Base-by-base conservation (phyloP, 208 protist species). In the Crithidia bombi region DNA sequence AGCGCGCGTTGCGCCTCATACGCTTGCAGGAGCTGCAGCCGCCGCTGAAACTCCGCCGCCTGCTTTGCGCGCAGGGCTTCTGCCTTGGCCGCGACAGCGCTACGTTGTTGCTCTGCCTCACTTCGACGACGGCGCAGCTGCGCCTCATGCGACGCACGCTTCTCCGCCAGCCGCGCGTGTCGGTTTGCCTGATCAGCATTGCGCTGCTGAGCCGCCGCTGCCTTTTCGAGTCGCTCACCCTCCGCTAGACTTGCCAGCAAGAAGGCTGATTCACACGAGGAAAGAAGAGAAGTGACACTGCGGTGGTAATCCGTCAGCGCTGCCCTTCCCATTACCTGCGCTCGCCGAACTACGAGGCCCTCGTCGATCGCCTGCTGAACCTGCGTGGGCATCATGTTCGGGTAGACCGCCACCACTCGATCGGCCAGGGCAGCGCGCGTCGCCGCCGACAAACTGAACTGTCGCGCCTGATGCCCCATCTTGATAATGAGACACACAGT, bases 1-100 rank as follows among this genome's bases (percentile, higher is more conserved):
- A 70, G 58, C 7, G 41, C 23, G 30, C 79, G 78, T 62, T 81
- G 73, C 30, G 61, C 65, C 59, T 81, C 54, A 62, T 87, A 93
- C 19, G 61, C 64, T 14, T 68, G 67, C 14, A 93, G 74, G 2
- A 75, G 69, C 12, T 65, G 65, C 30, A 95, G 75, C 17, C 90
- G 85, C 33, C 79, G 68, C 59, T 93, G 87, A 51, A 90, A 85
- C 69, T 95, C 85, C 14, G 75, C 47, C 28, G 73, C 72, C 23
- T 56, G 73, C 50, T 76, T 75, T 25, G 65, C 64, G 32, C 78
- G 69, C 11, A 79, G 66, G 28, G 71, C 84, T 6, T 75, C 73
- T n/a, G 35, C 69, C 49, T 68, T 66, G 17, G 49, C 43, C 23
- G 52, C 71, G 2, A 28, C 66, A 1, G 49, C 70, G 10, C 25